Base-by-base conservation (phyloP, 768 basidiomycete genomes). In the Leccinum pellstonianum region DNA sequence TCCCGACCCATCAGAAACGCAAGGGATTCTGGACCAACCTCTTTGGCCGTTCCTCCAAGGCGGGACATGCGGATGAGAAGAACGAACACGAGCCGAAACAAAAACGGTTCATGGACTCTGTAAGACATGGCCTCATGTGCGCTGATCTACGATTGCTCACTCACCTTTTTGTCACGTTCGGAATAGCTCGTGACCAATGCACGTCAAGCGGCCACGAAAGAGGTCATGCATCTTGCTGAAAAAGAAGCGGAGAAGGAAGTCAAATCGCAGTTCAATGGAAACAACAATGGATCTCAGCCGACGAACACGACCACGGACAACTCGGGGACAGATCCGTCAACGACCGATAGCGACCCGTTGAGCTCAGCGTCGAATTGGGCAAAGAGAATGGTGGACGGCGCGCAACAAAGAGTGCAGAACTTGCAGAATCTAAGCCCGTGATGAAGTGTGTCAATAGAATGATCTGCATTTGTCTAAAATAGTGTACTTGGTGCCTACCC, bases 21-120 rank as follows among this genome's bases (percentile, higher is more conserved):
- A 66, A 63, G 35, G 62, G 65, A 4, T 64, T 66, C 21, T 63
- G n/a, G 53, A 53, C 65, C 48, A 66, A 54, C 25, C 1, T 60
- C 43, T 46, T 56, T 15, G 23, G 53, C 21, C 35, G 27, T 23
- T 63, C 64, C 23, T 57, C 57, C 33, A 38, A 52, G 14, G 17
- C 29, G 8, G 17, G 12, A 15, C 4, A 41, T 4, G 25, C 31
- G n/a, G 27, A 46, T 46, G 50, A 46, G 43, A 38, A 37, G 46
- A 12, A 52, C 7, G 61, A 52, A 8, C 47, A 62, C 31, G 21
- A 37, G 11, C 38, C 49, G 9, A 37, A 62, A 38, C 17, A 17
- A 29, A 52, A 63, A 3, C 51, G 62, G 21, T 23, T 66, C 56
- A 48, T 58, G 65, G 43, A 31, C 56, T 41, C 58, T 33, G 65